These are phyloP conservation scores for Tetragonia tetragonoides DNA, from an alignment of 148 eudicot species.

Conservation along the genomic window DNA sequence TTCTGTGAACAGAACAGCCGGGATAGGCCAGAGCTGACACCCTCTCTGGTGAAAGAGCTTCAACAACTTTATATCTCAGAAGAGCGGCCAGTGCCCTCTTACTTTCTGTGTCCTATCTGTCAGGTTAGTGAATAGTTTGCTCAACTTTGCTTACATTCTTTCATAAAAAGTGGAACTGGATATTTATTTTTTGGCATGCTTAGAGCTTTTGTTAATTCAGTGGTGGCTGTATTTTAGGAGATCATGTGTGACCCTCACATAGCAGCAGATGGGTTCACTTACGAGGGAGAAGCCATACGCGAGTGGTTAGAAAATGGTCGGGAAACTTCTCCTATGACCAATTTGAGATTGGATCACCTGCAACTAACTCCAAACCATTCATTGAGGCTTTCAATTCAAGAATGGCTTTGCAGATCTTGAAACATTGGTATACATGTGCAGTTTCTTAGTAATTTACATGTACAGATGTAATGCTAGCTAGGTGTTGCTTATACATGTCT, in stretches of 20 bases:
- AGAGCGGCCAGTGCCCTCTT: conserved; percentile 61
- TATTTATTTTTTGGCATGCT: not conserved
- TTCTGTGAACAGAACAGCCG: conserved; percentile 65
- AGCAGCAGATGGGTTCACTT: conserved; percentile 88
- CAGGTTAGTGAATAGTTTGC: conserved; percentile 36
- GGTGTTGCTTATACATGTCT: not conserved
- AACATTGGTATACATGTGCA: not conserved
- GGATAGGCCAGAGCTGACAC: conserved; percentile 67
- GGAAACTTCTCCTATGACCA: conserved; percentile 91
- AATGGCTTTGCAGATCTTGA: conserved; percentile 69
- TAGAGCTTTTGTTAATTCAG: not conserved
- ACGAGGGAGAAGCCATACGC: conserved; percentile 66
- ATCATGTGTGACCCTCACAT: conserved; percentile 85
- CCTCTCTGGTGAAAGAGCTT: conserved; percentile 58
- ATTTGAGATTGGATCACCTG: conserved; percentile 60
- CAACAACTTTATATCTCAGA: conserved; percentile 59
- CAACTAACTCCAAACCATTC: conserved; percentile 74
- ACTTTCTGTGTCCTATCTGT: conserved; percentile 72
- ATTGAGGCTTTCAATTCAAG: conserved; percentile 64
- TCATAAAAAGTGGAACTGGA: not conserved
- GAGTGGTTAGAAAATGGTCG: conserved; percentile 70
- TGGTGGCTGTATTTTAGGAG: conserved; percentile 49
- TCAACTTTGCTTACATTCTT: not conserved
- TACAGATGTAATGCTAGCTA: conserved; percentile 17
- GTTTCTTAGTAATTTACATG: conserved; percentile 3